Conservation (phyloP, 495 filamentous ascomycete species). For the Neurospora sp. region DNA sequence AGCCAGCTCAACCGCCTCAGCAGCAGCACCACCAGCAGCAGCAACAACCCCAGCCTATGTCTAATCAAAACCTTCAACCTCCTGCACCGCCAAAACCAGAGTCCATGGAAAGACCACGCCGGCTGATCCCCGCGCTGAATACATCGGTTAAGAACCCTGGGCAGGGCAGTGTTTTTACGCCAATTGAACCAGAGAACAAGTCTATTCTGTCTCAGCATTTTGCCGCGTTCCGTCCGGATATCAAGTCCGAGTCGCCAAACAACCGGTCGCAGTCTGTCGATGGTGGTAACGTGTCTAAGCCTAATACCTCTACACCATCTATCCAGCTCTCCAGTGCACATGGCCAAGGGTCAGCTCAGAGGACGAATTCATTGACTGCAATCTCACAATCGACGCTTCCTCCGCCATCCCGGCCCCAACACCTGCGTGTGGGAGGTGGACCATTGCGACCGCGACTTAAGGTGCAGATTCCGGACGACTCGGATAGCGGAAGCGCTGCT, state of each 20-base stretch:
- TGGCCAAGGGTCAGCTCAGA: slow-evolving; percentile 26
- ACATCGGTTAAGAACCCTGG: slow-evolving; percentile 60
- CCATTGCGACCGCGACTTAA: slow-evolving; percentile 69
- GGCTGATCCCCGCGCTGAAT: slow-evolving; percentile 30
- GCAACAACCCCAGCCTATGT: slow-evolving; percentile 15
- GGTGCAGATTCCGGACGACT: slow-evolving; percentile 91
- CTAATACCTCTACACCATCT: slow-evolving; percentile 39
- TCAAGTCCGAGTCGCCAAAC: slow-evolving; percentile 32
- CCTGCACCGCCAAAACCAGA: slow-evolving; percentile 38
- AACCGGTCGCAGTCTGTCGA: slow-evolving; percentile 57
- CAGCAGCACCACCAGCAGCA: slow-evolving; percentile 24
- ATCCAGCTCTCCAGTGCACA: slow-evolving; percentile 35
- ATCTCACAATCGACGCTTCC: slow-evolving; percentile 44
- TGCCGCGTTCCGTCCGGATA: slow-evolving; percentile 42
- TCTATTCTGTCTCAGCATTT: slow-evolving; percentile 85
- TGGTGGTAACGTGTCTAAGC: slow-evolving; percentile 41
- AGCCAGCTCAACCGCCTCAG: slow-evolving; percentile 10
- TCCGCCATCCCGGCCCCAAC: slow-evolving; percentile 71
- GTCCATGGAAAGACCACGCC: slow-evolving; percentile 20
- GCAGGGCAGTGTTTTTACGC: slow-evolving; percentile 88
- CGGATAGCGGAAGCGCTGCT: slow-evolving; percentile 69
- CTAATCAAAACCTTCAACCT: slow-evolving; percentile 22
- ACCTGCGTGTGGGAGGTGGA: slow-evolving; percentile 44
- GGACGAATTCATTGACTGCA: slow-evolving; percentile 45
- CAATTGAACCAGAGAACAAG: slow-evolving; percentile 75